Evolutionary conservation across 148 eudicot species (phyloP).

Genomic region (Tetragonia tetragonoides): DNA sequence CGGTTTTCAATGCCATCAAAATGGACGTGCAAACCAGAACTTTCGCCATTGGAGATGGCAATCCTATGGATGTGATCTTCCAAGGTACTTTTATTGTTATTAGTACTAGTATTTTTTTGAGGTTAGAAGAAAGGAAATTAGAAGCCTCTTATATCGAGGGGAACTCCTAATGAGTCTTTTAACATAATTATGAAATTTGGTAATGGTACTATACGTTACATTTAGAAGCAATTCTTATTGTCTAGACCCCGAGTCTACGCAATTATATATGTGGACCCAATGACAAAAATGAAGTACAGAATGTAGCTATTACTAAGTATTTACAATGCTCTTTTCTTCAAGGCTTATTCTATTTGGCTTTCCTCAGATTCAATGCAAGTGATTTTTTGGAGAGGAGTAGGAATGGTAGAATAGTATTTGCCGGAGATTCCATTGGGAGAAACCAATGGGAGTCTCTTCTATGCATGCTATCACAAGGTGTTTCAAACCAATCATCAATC

Average conservation of each 20-base stretch:
- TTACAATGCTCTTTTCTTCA: too few relatives aligned
- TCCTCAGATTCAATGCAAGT: constrained; percentile 56
- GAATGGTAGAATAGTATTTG: constrained; percentile 61
- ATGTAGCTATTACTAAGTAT: too few relatives aligned
- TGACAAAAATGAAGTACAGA: too few relatives aligned
- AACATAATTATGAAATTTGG: too few relatives aligned
- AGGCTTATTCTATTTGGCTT: background rate
- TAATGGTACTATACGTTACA: too few relatives aligned
- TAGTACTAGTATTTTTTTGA: background rate
- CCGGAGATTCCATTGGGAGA: constrained; percentile 73
- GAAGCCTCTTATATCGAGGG: too few relatives aligned
- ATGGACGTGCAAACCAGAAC: constrained; percentile 50
- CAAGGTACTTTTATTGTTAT: constrained; percentile 39
- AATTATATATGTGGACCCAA: too few relatives aligned
- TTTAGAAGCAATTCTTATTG: too few relatives aligned
- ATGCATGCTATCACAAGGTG: constrained; percentile 66
- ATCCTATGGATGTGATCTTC: constrained; percentile 57
- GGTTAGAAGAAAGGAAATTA: too few relatives aligned
- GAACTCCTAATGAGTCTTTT: too few relatives aligned
- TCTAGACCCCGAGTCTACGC: too few relatives aligned
- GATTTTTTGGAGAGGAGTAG: constrained; percentile 52
- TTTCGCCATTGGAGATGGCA: constrained; percentile 82
- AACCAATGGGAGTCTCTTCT: constrained; percentile 77
- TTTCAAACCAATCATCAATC: constrained; percentile 48
- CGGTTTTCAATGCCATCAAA: constrained; percentile 62